These are phyloP conservation scores for Vitis amurensis DNA, from an alignment of 164 flowering plant species.

Conservation along the genomic window DNA sequence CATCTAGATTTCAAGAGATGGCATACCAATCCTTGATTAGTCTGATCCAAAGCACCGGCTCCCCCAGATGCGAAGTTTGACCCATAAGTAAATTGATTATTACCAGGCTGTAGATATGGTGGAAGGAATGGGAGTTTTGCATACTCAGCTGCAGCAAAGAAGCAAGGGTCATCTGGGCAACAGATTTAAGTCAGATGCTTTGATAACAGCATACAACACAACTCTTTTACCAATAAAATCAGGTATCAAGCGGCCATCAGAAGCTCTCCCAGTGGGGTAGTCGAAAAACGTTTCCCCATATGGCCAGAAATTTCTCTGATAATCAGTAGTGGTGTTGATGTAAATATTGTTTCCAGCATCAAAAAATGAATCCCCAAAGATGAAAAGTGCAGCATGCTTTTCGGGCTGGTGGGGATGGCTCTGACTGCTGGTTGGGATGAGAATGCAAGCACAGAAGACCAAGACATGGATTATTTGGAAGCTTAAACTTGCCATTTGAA, in stretches of 20 bases:
- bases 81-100: conserved; percentile 20
- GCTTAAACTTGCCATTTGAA: too few relatives aligned
- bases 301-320: conserved; percentile 8
- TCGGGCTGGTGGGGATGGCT: too few relatives aligned
- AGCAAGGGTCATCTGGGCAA: background rate
- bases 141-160: conserved; percentile 18
- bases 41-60: conserved; percentile 39
- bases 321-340: background rate
- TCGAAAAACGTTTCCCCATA: conserved; percentile 30
- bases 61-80: conserved; percentile 52
- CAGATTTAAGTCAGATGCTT: background rate
- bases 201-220: background rate
- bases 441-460: too few relatives aligned
- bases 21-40: conserved; percentile 23
- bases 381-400: conserved; percentile 1
- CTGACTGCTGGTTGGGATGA: too few relatives aligned
- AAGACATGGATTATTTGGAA: too few relatives aligned
- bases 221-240: conserved; percentile 25
- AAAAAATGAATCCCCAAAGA: conserved; percentile 27
- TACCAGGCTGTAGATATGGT: conserved; percentile 34
- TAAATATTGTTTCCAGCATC: conserved; percentile 28
- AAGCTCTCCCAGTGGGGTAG: conserved; percentile 23
- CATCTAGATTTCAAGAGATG: background rate
- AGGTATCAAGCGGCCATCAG: conserved; percentile 28
- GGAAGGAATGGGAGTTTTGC: conserved; percentile 38